A percentile compares a stretch with the other conserved stretches of the same genome.
Conservation (phyloP, 257 asterid species). For the Nicotiana attenuata region DNA sequence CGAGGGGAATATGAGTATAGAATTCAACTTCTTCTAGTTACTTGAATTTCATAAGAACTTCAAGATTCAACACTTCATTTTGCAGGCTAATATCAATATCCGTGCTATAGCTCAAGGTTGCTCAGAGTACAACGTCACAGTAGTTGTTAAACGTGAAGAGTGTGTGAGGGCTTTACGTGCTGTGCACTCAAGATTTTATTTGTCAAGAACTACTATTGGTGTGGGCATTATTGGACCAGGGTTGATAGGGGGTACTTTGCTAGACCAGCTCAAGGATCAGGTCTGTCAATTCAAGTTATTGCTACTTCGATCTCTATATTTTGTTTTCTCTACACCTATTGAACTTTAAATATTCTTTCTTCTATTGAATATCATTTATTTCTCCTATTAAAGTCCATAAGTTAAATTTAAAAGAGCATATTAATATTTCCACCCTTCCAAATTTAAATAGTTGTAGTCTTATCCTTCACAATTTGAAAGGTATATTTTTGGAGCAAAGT, state of each 20-base stretch:
- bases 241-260: slow-evolving; percentile 88
- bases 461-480: too few relatives aligned
- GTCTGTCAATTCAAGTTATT: slow-evolving; percentile 26
- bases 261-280: slow-evolving; percentile 96
- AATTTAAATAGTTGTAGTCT: too few relatives aligned
- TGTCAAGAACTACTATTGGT: slow-evolving; percentile 83
- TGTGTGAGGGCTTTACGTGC: slow-evolving; percentile 92
- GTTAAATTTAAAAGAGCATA: neutral
- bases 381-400: neutral
- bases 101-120: slow-evolving; percentile 99
- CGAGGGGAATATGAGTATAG: neutral
- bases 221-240: slow-evolving; percentile 98
- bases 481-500: too few relatives aligned
- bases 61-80: neutral
- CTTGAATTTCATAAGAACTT: neutral
- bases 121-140: slow-evolving; percentile 90
- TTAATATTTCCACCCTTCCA: too few relatives aligned
- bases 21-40: neutral
- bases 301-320: neutral
- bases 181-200: slow-evolving; percentile 92
- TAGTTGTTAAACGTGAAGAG: slow-evolving; percentile 84
- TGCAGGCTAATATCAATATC: slow-evolving; percentile 91
- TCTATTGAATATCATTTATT: neutral
- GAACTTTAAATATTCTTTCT: neutral
- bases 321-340: neutral